Evolutionary conservation across 306 rosid genomes (phyloP), one percentile per base, ranked within the genome.

Genomic region (Vicia faba): DNA sequence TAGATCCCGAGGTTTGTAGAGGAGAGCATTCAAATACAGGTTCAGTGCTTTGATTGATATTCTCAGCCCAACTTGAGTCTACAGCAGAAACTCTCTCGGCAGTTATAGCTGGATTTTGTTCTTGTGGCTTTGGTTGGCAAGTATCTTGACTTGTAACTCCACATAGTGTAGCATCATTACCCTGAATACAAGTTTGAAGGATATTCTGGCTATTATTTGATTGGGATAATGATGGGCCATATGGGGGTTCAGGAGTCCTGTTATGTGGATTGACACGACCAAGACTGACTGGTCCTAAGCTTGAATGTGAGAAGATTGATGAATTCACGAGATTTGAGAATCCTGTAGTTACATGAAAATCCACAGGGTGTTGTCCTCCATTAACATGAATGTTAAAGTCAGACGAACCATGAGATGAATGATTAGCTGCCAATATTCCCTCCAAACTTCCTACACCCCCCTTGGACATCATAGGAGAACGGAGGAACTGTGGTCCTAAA

Each of bases 401-500:
- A 45, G 84, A 10, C 25, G 81, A 78, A 63, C 12, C 72, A 49
- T n/a, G 72, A 28, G 74, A 36, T 9, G 69, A 13, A 40, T 11
- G 60, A 68, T 61, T 77, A 40, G 44, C 49, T 3, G 79, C 68
- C 45, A 3, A 25, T 19, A 74, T 29, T 39, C 16, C 68, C 68
- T 74, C 69, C 16, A 28, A 50, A 41, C 41, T 19, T 60, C 70
- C 75, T 45, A 59, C 71, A 25, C 55, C 66, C 19, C 78, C 75
- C 45, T 77, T 85, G 65, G 86, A 59, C 53, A 73, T 19, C 43
- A 64, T 2, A 46, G 26, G 79, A n/a, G 85, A 50, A 61, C 75
- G 58, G 43, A 31, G 44, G 9, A 64, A 4, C 18, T 11, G 69
- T 13, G 79, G 61, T 60, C 85, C 58, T 28, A 69, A 64, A 70